Percentiles rank a stretch among this genome's conserved stretches.
phyloP scores from a whole-genome alignment of 192 early-diverging fungal species.

The Podila verticillata region DNA sequence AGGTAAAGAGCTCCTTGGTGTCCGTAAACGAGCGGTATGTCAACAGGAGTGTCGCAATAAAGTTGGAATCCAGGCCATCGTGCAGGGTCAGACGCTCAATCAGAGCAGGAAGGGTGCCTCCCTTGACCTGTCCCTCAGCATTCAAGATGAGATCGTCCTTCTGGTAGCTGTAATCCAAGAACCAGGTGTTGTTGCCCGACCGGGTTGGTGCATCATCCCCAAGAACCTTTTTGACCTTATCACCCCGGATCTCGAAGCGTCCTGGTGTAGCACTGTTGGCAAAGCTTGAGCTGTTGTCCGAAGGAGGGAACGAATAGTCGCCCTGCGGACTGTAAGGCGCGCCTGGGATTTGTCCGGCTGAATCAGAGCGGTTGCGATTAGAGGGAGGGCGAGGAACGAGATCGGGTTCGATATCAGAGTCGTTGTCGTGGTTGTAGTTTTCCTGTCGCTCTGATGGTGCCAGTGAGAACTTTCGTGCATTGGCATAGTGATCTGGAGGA shows the following conservation, averaged over 20 bases:
- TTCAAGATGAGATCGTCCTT: conserved; percentile 69
- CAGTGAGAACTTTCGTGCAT: conserved; percentile 4
- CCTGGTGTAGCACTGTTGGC: conserved; percentile 35
- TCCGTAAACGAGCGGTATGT: conserved; percentile 92
- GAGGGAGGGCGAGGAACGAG: conserved; percentile 2
- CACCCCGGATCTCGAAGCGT: conserved; percentile 32
- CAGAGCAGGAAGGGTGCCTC: conserved; percentile 73
- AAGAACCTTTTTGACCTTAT: conserved; percentile 65
- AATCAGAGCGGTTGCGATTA: conserved; percentile 14
- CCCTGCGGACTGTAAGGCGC: neutral
- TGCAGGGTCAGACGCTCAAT: conserved; percentile 80
- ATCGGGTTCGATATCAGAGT: conserved; percentile 45
- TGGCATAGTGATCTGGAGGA: conserved; percentile 1
- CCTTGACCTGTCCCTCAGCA: conserved; percentile 76
- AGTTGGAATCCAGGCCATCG: conserved; percentile 78
- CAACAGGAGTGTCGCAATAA: conserved; percentile 86
- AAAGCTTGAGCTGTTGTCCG: neutral
- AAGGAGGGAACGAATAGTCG: conserved; percentile 5
- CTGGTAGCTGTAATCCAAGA: conserved; percentile 64
- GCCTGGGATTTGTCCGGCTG: neutral
- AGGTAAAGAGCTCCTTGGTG: conserved; percentile 80
- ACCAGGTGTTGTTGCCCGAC: conserved; percentile 55
- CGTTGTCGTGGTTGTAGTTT: conserved; percentile 34
- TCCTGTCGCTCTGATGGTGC: conserved; percentile 2
- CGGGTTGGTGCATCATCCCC: conserved; percentile 60